These are phyloP conservation scores for Beta corolliflora DNA, from an alignment of 179 eudicot genomes.

Conservation along the genomic window DNA sequence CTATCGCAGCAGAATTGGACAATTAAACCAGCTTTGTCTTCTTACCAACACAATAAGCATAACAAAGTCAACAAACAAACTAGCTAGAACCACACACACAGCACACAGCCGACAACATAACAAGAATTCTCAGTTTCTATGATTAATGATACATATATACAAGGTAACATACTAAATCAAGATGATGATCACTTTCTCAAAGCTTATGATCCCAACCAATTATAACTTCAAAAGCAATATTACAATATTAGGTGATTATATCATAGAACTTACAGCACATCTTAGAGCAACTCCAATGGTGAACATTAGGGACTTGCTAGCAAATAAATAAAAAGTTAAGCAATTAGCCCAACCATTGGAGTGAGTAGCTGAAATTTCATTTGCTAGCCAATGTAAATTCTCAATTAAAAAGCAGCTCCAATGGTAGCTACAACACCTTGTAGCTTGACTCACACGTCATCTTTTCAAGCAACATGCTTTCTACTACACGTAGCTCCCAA, in stretches of 20 bases:
- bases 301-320: no score
- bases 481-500: no score
- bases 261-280: constrained; percentile 3
- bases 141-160: constrained; percentile 30
- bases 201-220: constrained; percentile 10
- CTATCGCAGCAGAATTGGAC: constrained; percentile 61
- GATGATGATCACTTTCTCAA: neutral
- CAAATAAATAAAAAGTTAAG: no score
- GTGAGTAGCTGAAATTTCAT: no score
- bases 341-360: no score
- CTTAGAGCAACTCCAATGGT: no score
- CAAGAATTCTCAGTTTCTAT: constrained; percentile 62
- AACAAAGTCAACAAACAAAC: constrained; percentile 43
- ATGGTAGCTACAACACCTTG: no score
- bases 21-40: constrained; percentile 62
- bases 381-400: no score
- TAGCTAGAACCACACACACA: constrained; percentile 71
- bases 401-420: no score
- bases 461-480: no score
- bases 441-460: no score
- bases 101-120: constrained; percentile 91
- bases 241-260: neutral
- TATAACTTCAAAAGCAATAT: neutral
- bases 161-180: constrained; percentile 21
- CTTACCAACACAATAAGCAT: constrained; percentile 61